Evolutionary conservation across 768 basidiomycete genomes (phyloP).

Genomic region (Amanita subjunquillea): DNA sequence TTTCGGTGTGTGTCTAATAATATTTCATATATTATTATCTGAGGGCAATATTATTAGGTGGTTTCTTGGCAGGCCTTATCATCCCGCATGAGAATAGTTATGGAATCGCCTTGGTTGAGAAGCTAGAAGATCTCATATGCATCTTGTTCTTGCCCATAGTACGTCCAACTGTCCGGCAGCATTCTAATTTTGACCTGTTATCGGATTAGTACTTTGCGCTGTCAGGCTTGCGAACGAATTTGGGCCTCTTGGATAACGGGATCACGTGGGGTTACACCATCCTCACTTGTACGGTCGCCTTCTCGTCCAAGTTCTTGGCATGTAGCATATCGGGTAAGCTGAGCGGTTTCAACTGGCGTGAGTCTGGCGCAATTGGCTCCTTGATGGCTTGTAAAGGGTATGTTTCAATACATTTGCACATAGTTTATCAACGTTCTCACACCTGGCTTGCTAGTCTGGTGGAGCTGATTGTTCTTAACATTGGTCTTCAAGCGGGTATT

Average conservation of each 20-base stretch:
- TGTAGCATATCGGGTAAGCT: constrained; percentile 50
- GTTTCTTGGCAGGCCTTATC: constrained; percentile 74
- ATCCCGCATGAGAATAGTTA: constrained; percentile 79
- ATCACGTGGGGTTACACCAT: constrained; percentile 76
- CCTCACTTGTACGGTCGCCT: constrained; percentile 65
- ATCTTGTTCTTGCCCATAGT: constrained; percentile 73
- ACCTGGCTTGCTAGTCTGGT: constrained; percentile 36
- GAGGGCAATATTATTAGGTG: constrained; percentile 31
- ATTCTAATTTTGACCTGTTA: not conserved
- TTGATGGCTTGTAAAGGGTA: constrained; percentile 90
- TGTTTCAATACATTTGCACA: constrained; percentile 11
- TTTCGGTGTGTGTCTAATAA: constrained; percentile 30
- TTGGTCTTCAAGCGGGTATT: constrained; percentile 63
- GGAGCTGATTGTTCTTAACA: constrained; percentile 87
- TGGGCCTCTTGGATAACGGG: constrained; percentile 67
- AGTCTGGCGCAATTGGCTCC: constrained; percentile 73
- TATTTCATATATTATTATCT: constrained; percentile 8
- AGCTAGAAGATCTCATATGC: constrained; percentile 78
- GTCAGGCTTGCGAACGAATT: constrained; percentile 72
- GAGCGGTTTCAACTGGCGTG: constrained; percentile 63
- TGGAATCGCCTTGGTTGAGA: constrained; percentile 72
- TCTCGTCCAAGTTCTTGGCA: constrained; percentile 69
- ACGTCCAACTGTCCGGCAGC: constrained; percentile 15
- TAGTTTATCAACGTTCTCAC: not conserved
- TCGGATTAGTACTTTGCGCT: constrained; percentile 19